Base-by-base conservation (phyloP, 2,329 filamentous ascomycete species). In the Colletotrichum cereale region DNA sequence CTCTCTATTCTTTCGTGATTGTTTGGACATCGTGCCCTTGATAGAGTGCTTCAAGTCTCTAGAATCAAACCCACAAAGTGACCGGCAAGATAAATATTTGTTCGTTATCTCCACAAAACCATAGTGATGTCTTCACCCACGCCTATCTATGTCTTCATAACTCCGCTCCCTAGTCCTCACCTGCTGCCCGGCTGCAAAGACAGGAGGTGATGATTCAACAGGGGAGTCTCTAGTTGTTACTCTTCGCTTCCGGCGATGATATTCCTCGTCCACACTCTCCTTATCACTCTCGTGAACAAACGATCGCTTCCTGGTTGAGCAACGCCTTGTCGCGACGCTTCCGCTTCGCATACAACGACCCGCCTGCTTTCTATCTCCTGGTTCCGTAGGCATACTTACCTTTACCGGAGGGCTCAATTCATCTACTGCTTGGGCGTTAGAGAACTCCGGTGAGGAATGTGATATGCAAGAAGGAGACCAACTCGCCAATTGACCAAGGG, bases 241-340 rank as follows among this genome's bases (percentile, higher is more conserved):
- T 14, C 57, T 61, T 26, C 40, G 38, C 57, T 61, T 61, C 57
- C 42, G 42, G 16, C 40, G 57, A 16, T 61, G 16, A 61, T 34
- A 12, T 61, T 26, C 38, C 57, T 61, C 40, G 16, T 36, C 42
- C 26, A 47, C 26, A 36, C 31, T 26, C 57, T 61, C 57, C 57
- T 21, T 24, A 11, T 61, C 38, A 61, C 57, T 61, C 57, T 48
- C 40, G 42, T 61, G 42, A 61, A 36, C 24, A 11, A 48, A 61
- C 4, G 40, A 61, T 26, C 42, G 24, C 57, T 66, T 66, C 53
- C 53, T 66, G 31, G 63, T 57, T 57, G 31, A 26, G 24, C 11
- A 29, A 52, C 18, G 44, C 40, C 53, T 53, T 58, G 42, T 29
- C 40, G 40, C 63, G n/a, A 24, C 38, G 53, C 63, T 29, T 29